A percentile compares a stretch with the other conserved stretches of the same genome.
Evolutionary conservation across 306 rosid species (phyloP).

Genomic region (Trifolium dubium): DNA sequence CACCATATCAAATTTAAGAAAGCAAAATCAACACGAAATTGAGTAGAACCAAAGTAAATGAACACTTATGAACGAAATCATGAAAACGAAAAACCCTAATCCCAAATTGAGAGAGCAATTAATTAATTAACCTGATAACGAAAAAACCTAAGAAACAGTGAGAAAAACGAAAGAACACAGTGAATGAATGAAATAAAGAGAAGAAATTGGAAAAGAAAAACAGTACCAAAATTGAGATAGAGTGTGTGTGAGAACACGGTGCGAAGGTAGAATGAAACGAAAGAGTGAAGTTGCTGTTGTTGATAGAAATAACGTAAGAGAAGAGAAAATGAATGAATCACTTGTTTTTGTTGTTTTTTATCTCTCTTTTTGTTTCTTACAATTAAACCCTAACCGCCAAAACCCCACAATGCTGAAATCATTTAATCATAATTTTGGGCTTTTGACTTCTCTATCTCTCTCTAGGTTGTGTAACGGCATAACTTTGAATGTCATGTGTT

Average conservation of each 20-base stretch:
- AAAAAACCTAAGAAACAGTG: slow-evolving; percentile 14
- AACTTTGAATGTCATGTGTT: too few species aligned
- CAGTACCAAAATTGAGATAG: slow-evolving; percentile 23
- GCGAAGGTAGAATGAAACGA: slow-evolving; percentile 29
- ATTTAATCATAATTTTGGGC: slow-evolving; percentile 19
- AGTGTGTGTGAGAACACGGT: slow-evolving; percentile 41
- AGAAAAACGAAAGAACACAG: not conserved
- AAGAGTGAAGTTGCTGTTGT: slow-evolving; percentile 22
- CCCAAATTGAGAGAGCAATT: slow-evolving; percentile 25
- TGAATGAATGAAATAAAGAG: not conserved
- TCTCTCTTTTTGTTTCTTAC: not conserved
- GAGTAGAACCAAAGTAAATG: not conserved
- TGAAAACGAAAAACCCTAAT: slow-evolving; percentile 31
- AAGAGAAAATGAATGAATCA: not conserved
- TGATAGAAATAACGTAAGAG: slow-evolving; percentile 29
- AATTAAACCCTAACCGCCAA: slow-evolving; percentile 65
- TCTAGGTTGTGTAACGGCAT: too few species aligned
- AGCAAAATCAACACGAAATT: slow-evolving; percentile 15
- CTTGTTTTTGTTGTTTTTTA: not conserved
- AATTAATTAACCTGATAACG: not conserved
- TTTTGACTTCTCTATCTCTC: not conserved
- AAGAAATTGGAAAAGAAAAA: slow-evolving; percentile 12
- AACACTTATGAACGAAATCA: not conserved
- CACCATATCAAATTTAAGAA: slow-evolving; percentile 19
- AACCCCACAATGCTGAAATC: slow-evolving; percentile 43